Base-by-base conservation (phyloP, 352 stramenopile genomes). In the Globisporangium emineosum region DNA sequence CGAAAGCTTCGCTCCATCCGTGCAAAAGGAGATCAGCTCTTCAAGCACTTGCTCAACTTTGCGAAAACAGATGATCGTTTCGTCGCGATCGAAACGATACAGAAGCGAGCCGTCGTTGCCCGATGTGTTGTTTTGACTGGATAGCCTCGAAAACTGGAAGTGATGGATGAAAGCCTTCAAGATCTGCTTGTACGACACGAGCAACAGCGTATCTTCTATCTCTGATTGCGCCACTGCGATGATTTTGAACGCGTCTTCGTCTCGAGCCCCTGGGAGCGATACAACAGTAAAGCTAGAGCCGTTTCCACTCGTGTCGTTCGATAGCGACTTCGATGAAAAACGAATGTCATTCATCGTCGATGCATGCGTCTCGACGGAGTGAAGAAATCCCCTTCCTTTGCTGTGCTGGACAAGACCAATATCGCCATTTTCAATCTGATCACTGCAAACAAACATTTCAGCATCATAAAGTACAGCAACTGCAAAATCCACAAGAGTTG, bases 181-280 rank as follows among this genome's bases (percentile, higher is more conserved):
- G 27, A 73, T 62, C 0, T 69, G 59, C 37, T 87, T 85, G 56
- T 88, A 90, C 0, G 81, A 90, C 13, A 88, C 62, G 12, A 90
- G 59, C 17, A 89, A 32, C n/a, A 92, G 27, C 1, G 79, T 92
- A 33, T 90, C 79, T 4, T 75, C 75, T 8, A 83, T 66, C 70
- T 90, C 81, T 5, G 64, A 62, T 67, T 69, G 66, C 45, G 74
- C 49, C 7, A 87, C 83, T 7, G 62, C 43, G 7, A 89, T 55
- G 42, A 90, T 71, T 50, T 84, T 83, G 65, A 91, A 91, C 12
- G 83, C 83, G 53, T 90, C 81, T 65, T 92, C 79, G 66, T 92
- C 83, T 54, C 80, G 75, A 10, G 74, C 69, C 15, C 79, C 81
- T 37, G 72, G 71, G 1, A 88, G 66, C 4, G 77, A 69, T 15